Base-by-base conservation (phyloP, 257 asterid species). In the Euphrasia confusa region DNA sequence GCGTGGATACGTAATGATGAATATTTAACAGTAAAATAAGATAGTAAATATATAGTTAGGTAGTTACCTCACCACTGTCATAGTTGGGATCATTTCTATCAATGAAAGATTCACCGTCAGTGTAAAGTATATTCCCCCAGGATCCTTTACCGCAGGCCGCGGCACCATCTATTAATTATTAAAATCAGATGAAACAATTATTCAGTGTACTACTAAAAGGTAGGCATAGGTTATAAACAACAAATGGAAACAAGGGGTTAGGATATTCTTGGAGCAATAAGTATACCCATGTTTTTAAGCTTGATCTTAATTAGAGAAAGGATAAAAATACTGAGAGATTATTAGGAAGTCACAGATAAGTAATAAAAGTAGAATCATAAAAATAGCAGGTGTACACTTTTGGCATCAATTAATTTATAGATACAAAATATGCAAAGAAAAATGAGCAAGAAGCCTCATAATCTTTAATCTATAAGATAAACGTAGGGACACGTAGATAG, bases 41-140 rank as follows among this genome's bases (percentile, higher is more conserved):
- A 10, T 8, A 63, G 15, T 32, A 10, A 24, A n/a, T 64, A 10
- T 21, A 32, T 27, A 63, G 53, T 71, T 77, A 91, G 39, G 39
- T 33, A 5, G 7, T 33, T 33, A 33, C 98, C 98, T 88, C 97
- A 15, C 83, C 96, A 71, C 98, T 91, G 74, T 88, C 95, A 60
- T 91, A 91, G 84, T 91, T 91, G 71, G 96, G 98, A 73, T 88
- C 98, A 65, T 88, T 91, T 21, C 78, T 77, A 72, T 91, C 98
- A 28, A 88, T 72, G 54, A 30, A 79, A 59, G 82, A 76, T 12
- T 72, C 95, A 37, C 84, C 94, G 68, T 75, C 93, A 60, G 94
- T 85, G 75, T 89, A 96, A 11, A 93, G 85, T 61, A 90, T 75
- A 58, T 85, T 93, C 45, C 99, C 97, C 97, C 97, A 93, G 54